Evolutionary conservation across 2,329 filamentous ascomycete genomes (phyloP), one percentile per base, ranked within the genome.

Genomic region (Cytospora chrysosperma): DNA sequence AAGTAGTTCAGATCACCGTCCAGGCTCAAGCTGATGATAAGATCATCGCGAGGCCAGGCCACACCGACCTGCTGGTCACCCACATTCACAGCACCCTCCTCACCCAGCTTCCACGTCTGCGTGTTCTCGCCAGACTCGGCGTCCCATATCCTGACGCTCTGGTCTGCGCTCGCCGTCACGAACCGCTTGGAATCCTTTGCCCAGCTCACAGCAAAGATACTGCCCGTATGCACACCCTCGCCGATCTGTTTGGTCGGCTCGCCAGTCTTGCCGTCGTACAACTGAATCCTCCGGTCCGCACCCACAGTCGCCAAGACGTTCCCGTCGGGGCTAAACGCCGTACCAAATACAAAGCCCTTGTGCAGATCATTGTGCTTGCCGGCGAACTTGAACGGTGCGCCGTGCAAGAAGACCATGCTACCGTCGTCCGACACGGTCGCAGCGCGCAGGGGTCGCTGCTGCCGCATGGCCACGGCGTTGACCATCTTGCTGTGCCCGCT

Each of bases 261-360:
- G 32, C 95, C 95, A 19, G 93, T 97, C 83, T 96, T 97, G 67
- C 94, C 95, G 74, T 99, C 93, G 74, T 97, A 99, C 12, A 99
- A 81, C 82, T 95, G 96, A 68, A 99, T 97, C 73, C 86, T 87
- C 74, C 88, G 88, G 76, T 99, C 95, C n/a, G 91, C 92, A 43
- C 95, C 94, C 2, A 97, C 94, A 59, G 90, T 97, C 37, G 95
- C 91, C 66, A 99, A 80, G 43, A 82, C 81, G 49, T 82, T 87
- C 54, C 95, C 95, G 73, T 98, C 93, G 0, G 94, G 94, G 30
- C 92, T 94, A 76, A 97, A 99, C 2, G 88, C 91, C 5, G 93
- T 87, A 30, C 90, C 93, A 71, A 94, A 91, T 21, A 98, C 88
- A 74, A 96, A 98, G 66, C 93, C 92, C 72, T 88, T 90, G 76